phyloP scores from a whole-genome alignment of 768 basidiomycete genomes.

The Boletus fagicola region DNA sequence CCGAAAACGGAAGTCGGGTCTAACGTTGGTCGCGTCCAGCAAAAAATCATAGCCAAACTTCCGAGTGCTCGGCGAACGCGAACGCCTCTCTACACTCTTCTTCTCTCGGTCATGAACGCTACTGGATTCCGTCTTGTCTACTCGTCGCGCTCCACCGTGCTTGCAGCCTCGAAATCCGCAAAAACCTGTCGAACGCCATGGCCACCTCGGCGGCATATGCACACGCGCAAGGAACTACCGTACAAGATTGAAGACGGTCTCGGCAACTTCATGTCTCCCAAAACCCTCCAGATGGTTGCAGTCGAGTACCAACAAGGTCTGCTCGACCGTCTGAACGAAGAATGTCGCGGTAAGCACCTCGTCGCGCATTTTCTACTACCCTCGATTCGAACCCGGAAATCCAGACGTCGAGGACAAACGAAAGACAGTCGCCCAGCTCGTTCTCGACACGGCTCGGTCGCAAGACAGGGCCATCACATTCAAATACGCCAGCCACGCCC shows the following conservation, averaged over 20 bases:
- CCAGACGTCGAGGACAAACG: slow-evolving; percentile 57
- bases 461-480: slow-evolving; percentile 68
- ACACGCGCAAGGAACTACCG: slow-evolving; percentile 53
- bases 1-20: slow-evolving; percentile 16
- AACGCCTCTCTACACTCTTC: neutral
- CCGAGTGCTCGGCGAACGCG: neutral
- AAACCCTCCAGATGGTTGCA: slow-evolving; percentile 67
- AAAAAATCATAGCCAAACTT: neutral
- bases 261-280: slow-evolving; percentile 73
- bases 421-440: slow-evolving; percentile 64
- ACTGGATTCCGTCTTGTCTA: slow-evolving; percentile 22
- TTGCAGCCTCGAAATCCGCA: slow-evolving; percentile 17
- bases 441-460: slow-evolving; percentile 62
- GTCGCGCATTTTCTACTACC: neutral
- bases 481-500: slow-evolving; percentile 87
- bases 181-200: slow-evolving; percentile 14
- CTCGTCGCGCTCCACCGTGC: slow-evolving; percentile 17
- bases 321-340: slow-evolving; percentile 70
- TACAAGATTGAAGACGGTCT: slow-evolving; percentile 72
- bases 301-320: slow-evolving; percentile 87
- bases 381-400: neutral
- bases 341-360: slow-evolving; percentile 60
- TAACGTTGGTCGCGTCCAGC: neutral
- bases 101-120: slow-evolving; percentile 21
- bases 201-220: slow-evolving; percentile 39